phyloP scores from a whole-genome alignment of 176 grass and related monocot genomes.

The Avena sativa region DNA sequence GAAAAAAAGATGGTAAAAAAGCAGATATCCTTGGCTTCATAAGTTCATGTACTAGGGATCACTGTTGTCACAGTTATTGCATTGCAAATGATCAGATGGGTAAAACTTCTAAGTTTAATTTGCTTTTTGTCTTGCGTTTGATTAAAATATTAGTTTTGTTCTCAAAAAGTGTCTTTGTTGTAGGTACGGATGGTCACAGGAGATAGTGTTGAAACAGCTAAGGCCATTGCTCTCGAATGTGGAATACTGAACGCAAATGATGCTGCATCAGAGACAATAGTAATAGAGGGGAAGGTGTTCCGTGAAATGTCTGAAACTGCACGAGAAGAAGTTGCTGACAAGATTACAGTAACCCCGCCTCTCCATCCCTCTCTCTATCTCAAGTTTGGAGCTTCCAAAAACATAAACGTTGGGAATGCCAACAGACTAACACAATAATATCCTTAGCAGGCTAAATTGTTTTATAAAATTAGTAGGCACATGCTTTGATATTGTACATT shows the following conservation, averaged over 20 bases:
- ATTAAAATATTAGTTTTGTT: background rate
- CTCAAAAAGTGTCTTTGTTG: conserved; percentile 3
- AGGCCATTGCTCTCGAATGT: conserved; percentile 68
- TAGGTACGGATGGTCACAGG: conserved; percentile 25
- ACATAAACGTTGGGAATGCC: background rate
- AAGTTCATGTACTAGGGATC: background rate
- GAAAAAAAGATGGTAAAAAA: background rate
- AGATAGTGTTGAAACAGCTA: conserved; percentile 29
- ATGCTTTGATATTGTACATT: background rate
- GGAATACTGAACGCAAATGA: conserved; percentile 52
- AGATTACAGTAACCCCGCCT: conserved; percentile 10
- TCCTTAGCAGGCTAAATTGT: background rate
- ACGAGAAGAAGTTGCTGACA: conserved; percentile 16
- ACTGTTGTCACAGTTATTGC: background rate
- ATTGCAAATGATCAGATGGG: background rate
- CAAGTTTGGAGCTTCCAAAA: conserved; percentile 4
- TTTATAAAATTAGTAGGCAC: background rate
- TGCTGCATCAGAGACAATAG: conserved; percentile 32
- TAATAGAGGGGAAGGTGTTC: conserved; percentile 69
- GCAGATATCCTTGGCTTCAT: background rate
- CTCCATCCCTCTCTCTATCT: background rate
- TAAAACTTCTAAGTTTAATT: background rate
- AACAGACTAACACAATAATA: background rate
- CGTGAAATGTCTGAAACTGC: conserved; percentile 54
- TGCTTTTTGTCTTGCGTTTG: background rate